Evolutionary conservation across 2,329 filamentous ascomycete species (phyloP).

Genomic region (Colletotrichum acutatum): DNA sequence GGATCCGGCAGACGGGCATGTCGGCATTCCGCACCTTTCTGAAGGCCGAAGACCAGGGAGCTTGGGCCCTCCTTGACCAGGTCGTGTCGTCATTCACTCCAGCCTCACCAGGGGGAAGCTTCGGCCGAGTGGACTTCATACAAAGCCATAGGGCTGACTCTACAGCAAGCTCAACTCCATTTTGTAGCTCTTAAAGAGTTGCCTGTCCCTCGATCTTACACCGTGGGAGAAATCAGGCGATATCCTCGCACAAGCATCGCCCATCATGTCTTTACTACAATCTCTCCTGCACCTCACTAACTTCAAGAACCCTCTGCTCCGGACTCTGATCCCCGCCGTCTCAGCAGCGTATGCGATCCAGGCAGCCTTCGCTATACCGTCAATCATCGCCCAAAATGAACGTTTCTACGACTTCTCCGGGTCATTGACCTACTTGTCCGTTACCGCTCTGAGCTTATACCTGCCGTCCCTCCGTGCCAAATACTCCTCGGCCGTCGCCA

Average conservation of each 20-base stretch:
- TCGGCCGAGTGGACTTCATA: background rate
- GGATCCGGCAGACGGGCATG: background rate
- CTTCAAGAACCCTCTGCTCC: constrained; percentile 70
- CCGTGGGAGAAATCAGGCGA: too few species aligned
- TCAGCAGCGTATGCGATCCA: constrained; percentile 73
- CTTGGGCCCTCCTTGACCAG: constrained; percentile 11
- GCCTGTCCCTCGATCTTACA: background rate
- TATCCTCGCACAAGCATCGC: background rate
- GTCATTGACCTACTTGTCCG: constrained; percentile 73
- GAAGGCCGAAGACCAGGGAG: constrained; percentile 2
- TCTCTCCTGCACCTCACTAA: constrained; percentile 68
- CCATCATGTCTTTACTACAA: constrained; percentile 48
- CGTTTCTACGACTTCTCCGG: constrained; percentile 77
- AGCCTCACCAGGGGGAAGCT: background rate
- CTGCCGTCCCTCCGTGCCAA: constrained; percentile 68
- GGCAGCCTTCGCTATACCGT: constrained; percentile 70
- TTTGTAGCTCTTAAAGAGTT: background rate
- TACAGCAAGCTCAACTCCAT: background rate
- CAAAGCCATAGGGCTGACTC: background rate
- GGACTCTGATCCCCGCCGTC: constrained; percentile 70
- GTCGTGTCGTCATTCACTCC: constrained; percentile 30
- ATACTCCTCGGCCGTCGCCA: constrained; percentile 50
- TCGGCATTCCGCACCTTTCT: constrained; percentile 7
- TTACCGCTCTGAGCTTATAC: constrained; percentile 70
- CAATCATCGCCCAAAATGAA: constrained; percentile 69